Evolutionary conservation across 2,329 filamentous ascomycete genomes (phyloP).

Genomic region (Colletotrichum gloeosporioides): DNA sequence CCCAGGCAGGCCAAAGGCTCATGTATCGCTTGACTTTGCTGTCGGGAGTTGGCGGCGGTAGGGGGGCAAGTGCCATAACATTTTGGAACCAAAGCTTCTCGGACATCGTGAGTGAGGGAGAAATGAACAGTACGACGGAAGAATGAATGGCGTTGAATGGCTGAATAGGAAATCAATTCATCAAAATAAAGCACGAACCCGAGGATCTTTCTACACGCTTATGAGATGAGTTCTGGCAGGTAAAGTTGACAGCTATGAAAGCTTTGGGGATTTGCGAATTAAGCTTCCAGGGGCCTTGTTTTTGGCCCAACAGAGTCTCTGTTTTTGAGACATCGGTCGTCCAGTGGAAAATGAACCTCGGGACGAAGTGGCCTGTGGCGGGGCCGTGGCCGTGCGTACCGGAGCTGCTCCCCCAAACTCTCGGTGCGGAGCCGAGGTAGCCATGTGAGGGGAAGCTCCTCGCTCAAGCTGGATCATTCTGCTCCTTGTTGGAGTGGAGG

Average conservation of each 20-base stretch:
- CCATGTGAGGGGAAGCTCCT: conserved; percentile 11
- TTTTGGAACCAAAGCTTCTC: conserved; percentile 5
- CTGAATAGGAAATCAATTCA: neutral
- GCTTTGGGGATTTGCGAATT: neutral
- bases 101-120: neutral
- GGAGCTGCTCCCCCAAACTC: neutral
- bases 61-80: conserved; percentile 13
- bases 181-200: neutral
- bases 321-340: neutral
- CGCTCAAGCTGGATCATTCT: neutral
- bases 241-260: neutral
- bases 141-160: neutral
- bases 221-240: neutral
- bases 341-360: conserved; percentile 9
- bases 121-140: neutral
- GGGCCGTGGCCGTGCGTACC: conserved; percentile 13
- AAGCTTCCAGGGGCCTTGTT: neutral
- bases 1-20: conserved; percentile 20
- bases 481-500: neutral
- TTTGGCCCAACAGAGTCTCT: neutral
- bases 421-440: conserved; percentile 18
- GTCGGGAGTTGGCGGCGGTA: neutral
- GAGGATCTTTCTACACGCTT: neutral
- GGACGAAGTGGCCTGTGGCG: conserved; percentile 7
- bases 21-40: conserved; percentile 8